Conservation (phyloP, 148 eudicot species). For the Vaccinium vitisidaea region DNA sequence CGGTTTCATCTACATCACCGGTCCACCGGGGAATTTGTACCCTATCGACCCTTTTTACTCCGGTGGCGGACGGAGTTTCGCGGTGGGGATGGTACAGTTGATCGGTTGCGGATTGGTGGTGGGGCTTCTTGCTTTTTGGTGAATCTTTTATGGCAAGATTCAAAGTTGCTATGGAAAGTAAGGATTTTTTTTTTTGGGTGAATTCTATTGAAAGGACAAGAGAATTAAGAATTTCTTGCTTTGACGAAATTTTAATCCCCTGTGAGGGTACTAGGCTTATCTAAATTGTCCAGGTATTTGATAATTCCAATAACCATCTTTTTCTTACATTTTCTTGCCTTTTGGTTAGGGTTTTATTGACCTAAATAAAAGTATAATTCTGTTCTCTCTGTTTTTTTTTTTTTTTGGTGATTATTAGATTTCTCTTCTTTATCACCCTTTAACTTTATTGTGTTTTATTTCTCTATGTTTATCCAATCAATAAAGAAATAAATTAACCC, state of each 20-base stretch:
- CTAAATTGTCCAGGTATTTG: not conserved
- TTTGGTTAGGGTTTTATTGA: not conserved
- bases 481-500: not conserved
- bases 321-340: not conserved
- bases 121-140: conserved; percentile 23
- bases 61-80: conserved; percentile 6
- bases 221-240: not conserved
- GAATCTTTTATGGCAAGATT: not conserved
- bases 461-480: not conserved
- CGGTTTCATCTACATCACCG: conserved; percentile 23
- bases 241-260: not conserved
- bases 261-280: not conserved
- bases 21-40: conserved; percentile 52
- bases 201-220: conserved; percentile 7
- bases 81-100: not conserved
- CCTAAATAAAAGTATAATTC: not conserved
- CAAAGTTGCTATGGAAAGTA: not conserved
- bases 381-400: not conserved
- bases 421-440: not conserved
- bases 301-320: not conserved
- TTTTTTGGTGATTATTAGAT: not conserved
- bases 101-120: conserved; percentile 20
- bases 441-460: not conserved
- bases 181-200: not conserved
- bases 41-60: conserved; percentile 28